Base-by-base conservation (phyloP, 192 early-diverging fungal species). In the Mortierella claussenii region DNA sequence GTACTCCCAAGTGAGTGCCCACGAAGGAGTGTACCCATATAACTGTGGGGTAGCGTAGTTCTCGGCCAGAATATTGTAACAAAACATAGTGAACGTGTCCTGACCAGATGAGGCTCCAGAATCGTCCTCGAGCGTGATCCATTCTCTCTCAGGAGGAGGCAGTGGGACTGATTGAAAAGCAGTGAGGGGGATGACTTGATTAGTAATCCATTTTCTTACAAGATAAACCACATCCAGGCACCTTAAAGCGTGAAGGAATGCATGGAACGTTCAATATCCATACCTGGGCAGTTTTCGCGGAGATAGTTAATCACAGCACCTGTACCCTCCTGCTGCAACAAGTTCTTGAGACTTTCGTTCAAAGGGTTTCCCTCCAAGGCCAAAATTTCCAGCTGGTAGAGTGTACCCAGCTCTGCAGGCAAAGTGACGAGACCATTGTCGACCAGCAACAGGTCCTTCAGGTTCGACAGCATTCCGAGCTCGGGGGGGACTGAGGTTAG, bases 301-400 rank as follows among this genome's bases (percentile, higher is more conserved):
- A 99, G 83, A 51, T 93, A 98, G 45, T 83, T 80, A 56, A 98
- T 88, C 23, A 97, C 90, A 9, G 90, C 89, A 21, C 83, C 79
- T 0, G 95, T 92, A 9, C 96, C 96, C 34, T 97, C 93, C 76
- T 97, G 94, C 48, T 94, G 91, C 50, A 97, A 65, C 52, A 97
- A 55, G 4, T 82, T 83, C 56, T 91, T 89, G 26, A 97, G 70
- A 42, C 92, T 89, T 15, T 96, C 91, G 48, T 90, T 87, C 53
- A 99, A 68, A 17, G 96, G 96, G 78, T 99, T 99, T 15, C 97
- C 97, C 71, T 99, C 97, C 42, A 99, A 69, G 0, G 96, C 97
- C 44, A 99, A 81, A 0, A 84, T 90, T 62, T 98, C 96, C 28
- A 99, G 80, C 78, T 95, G 91, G 66, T 88, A 98, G 44, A 99